Base-by-base conservation (phyloP, 2,329 filamentous ascomycete species). In the Hypoxylon sp. region DNA sequence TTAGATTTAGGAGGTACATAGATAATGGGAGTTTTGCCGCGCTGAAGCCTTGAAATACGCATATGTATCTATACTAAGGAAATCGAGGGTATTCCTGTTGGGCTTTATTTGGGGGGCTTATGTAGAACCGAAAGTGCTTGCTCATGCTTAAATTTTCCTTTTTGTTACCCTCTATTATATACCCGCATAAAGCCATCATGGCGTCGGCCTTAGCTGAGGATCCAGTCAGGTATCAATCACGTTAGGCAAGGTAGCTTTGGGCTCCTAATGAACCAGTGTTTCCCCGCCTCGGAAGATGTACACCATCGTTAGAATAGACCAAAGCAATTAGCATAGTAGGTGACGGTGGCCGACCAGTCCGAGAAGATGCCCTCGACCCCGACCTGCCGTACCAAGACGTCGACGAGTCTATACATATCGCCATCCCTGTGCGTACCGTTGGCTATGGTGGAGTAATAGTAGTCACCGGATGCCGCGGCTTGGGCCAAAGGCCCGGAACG, bases 271-370 rank as follows among this genome's bases (percentile, higher is more conserved):
- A 13, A 14, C 14, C 3, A 25, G 2, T 25, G 35, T 17, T 6
- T 30, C 3, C n/a, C 40, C 35, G 17, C 11, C 10, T 13, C 25
- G 11, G 5, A 25, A 4, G 2, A 17, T 37, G n/a, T 20, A 14
- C 13, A 22, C 6, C 17, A 30, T 86, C 83, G 53, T 49, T 64
- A 73, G 30, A 72, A 69, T 7, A 75, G 50, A 2, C 72, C 85
- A 71, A 92, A 89, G 80, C 91, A 93, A 74, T 91, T 93, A 70
- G 90, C 91, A 78, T 91, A 93, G 72, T 90, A 92, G 0, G 89
- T 91, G 6, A 88, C 85, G 0, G 90, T 91, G 10, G 88, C 87
- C 14, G 87, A 86, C 91, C 91, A 93, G 77, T 93, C 91, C 3
- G 86, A 86, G 73, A 93, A 93, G 68, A 93, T 84, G 3, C 84